A percentile compares a stretch with the other conserved stretches of the same genome.
These are phyloP conservation scores for Aureobasidium sp. DNA, from an alignment of 2,329 filamentous ascomycete species.

Conservation along the genomic window DNA sequence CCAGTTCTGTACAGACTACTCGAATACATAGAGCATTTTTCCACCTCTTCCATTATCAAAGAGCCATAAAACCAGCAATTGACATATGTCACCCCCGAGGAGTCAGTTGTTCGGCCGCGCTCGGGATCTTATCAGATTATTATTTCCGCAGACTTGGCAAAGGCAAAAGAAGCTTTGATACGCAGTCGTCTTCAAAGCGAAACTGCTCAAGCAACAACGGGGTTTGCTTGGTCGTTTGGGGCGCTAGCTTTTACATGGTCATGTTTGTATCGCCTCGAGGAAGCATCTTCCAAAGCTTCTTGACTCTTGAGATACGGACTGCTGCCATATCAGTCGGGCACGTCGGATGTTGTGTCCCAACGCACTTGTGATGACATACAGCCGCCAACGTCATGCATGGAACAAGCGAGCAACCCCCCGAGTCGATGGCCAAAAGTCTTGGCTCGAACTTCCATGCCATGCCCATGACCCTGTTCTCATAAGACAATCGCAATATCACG, in stretches of 20 bases:
- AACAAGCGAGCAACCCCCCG: not conserved
- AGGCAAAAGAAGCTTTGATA: not conserved
- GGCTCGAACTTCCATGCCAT: not conserved
- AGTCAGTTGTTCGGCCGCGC: not conserved
- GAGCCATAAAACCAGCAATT: too few species aligned
- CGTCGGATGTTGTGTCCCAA: not conserved
- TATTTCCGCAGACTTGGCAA: not conserved
- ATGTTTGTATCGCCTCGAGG: too few species aligned
- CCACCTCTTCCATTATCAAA: too few species aligned
- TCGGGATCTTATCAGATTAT: slow-evolving; percentile 10
- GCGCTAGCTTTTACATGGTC: not conserved
- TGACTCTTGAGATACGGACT: too few species aligned
- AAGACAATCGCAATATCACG: not conserved
- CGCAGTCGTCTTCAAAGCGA: not conserved
- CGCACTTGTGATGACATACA: not conserved
- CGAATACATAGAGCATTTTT: not conserved
- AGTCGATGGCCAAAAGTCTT: not conserved
- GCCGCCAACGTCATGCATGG: not conserved
- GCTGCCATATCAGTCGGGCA: too few species aligned
- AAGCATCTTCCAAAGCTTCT: too few species aligned
- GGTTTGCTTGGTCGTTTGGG: not conserved
- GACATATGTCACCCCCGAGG: not conserved
- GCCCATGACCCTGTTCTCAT: not conserved
- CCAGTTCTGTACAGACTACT: not conserved
- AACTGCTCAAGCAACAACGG: not conserved